phyloP scores from a whole-genome alignment of 129 eudicot species.

The Centella asiatica region DNA sequence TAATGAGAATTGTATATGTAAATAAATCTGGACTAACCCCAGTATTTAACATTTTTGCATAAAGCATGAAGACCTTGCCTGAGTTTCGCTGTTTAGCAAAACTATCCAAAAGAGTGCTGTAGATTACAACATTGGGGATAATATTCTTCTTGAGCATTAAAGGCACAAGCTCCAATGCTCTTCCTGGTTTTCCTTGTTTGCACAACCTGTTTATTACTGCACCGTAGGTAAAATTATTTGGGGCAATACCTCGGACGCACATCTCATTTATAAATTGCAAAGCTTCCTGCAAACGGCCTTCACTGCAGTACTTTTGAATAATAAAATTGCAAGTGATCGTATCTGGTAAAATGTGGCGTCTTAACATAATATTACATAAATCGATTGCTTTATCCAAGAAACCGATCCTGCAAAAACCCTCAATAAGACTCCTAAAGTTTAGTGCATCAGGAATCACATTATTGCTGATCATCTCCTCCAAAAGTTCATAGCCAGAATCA shows the following conservation, averaged over 20 bases:
- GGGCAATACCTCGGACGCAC: constrained; percentile 18
- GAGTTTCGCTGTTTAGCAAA: constrained; percentile 22
- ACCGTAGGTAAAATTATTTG: constrained; percentile 26
- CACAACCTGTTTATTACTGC: constrained; percentile 26
- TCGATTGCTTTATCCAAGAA: constrained; percentile 26
- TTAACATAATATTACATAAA: constrained; percentile 12
- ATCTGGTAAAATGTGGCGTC: constrained; percentile 10
- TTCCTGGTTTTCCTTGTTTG: constrained; percentile 22
- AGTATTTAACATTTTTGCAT: constrained; percentile 26
- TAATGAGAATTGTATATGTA: constrained; percentile 31
- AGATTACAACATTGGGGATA: constrained; percentile 30
- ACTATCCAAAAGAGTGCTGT: constrained; percentile 31
- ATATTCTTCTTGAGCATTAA: constrained; percentile 27
- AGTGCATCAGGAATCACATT: constrained; percentile 22
- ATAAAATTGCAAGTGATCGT: constrained; percentile 15
- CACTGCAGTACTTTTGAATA: constrained; percentile 22
- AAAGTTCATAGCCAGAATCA: constrained; percentile 23
- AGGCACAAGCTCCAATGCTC: constrained; percentile 34
- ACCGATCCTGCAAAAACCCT: constrained; percentile 27
- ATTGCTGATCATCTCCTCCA: constrained; percentile 30
- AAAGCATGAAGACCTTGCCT: constrained; percentile 24
- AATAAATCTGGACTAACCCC: constrained; percentile 27
- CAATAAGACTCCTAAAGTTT: constrained; percentile 19
- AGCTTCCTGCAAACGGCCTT: constrained; percentile 31
- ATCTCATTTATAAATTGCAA: constrained; percentile 29